These are phyloP conservation scores for Zasmidium angulare DNA, from an alignment of 2,329 filamentous ascomycete species.

Conservation along the genomic window DNA sequence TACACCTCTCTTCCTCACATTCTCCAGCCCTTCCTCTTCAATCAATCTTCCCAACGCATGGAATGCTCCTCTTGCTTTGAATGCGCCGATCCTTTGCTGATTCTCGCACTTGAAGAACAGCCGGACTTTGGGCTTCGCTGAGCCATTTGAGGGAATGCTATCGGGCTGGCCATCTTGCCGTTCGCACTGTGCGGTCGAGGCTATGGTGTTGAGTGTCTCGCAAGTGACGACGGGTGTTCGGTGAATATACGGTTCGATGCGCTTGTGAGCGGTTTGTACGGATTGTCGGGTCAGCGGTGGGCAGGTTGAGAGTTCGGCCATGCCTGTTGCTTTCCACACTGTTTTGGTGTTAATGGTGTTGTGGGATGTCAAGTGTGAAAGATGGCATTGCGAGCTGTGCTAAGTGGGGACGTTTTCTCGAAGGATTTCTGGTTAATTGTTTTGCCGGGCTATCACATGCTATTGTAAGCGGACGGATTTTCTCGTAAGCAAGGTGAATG, in stretches of 20 bases:
- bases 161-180: constrained; percentile 19
- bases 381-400: too few species aligned
- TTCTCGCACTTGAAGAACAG: constrained; percentile 98
- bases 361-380: not conserved
- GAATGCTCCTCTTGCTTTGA: constrained; percentile 89
- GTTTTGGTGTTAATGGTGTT: too few species aligned
- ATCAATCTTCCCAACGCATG: constrained; percentile 75
- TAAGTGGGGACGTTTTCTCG: too few species aligned
- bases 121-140: constrained; percentile 64
- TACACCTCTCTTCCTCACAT: constrained; percentile 65
- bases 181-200: constrained; percentile 65
- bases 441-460: not conserved
- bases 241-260: constrained; percentile 77
- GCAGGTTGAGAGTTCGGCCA: constrained; percentile 47
- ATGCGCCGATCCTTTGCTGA: constrained; percentile 83
- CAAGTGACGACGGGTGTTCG: constrained; percentile 80
- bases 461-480: not conserved
- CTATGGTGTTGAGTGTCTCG: constrained; percentile 69
- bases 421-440: not conserved
- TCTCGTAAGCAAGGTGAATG: too few species aligned
- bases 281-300: constrained; percentile 71
- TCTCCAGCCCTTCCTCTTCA: constrained; percentile 59
- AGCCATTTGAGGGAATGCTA: constrained; percentile 11
- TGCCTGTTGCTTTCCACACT: constrained; percentile 24
- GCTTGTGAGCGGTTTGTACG: constrained; percentile 67